Base-by-base conservation (phyloP, 108 stramenopile species). In the Bacterosira constricta region DNA sequence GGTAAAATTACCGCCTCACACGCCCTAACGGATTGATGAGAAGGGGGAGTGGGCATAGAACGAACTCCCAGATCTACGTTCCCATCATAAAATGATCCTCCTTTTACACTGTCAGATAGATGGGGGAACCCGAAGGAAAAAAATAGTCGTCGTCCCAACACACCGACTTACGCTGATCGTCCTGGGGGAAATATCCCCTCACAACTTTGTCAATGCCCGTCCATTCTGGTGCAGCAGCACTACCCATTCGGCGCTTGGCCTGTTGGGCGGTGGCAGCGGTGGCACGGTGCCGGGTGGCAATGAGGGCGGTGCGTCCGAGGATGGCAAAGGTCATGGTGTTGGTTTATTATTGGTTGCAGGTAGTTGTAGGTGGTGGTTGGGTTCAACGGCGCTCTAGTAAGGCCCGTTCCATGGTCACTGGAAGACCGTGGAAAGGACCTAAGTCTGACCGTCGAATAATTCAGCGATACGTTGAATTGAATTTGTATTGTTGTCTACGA, bases 171-270 rank as follows among this genome's bases (percentile, higher is more conserved):
- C 93, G 72, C 64, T 94, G 90, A 39, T 90, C 81, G 69, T 94
- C 93, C 46, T 82, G 61, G 32, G 93, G 93, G 59, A 94, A 89
- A 67, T 80, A 75, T 31, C 71, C 80, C 70, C 93, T 86, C 20
- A 94, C 89, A 36, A 90, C 81, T 69, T 94, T 94, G 60, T 94
- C 93, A 65, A 94, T 84, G 25, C 93, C 93, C 34, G 81, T 82
- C 93, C 93, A 94, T 82, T 91, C 89, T 35, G 86, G 89, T 30
- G 87, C 78, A 4, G 80, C 80, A 12, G 50, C 44, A 37, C 71
- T 61, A 66, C 69, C 89, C 89, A 93, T 90, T 18, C 50, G 57
- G 53, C 92, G 85, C 62, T 79, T 83, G 73, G 85, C 85, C 45
- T 74, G 60, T 49, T 86, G 82, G 29, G 66, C 53, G n/a, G 65